Evolutionary conservation across 2,329 filamentous ascomycete genomes (phyloP).

Genomic region (Neospermospora avenae): DNA sequence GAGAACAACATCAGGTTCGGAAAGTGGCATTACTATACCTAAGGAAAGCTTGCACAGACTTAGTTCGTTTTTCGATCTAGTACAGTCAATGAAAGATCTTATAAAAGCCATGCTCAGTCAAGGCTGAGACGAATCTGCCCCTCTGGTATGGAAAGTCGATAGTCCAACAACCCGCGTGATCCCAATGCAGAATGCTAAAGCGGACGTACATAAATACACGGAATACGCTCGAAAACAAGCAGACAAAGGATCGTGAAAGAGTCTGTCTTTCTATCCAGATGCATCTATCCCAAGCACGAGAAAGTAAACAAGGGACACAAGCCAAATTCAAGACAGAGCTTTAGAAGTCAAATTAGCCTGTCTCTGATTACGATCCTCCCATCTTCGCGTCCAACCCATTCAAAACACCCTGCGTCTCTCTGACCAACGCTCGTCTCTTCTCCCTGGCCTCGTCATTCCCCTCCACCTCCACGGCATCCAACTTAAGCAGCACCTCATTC

Average conservation of each 20-base stretch:
- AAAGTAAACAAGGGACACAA: neutral
- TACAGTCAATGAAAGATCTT: neutral
- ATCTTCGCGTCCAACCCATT: constrained; percentile 54
- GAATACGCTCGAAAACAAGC: neutral
- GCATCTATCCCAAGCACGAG: neutral
- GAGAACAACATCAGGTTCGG: too few relatives aligned
- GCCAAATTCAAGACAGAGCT: neutral
- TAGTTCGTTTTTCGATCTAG: neutral
- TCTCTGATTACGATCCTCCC: neutral
- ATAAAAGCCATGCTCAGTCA: neutral
- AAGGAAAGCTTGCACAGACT: neutral
- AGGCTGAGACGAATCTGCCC: neutral
- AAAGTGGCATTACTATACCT: neutral
- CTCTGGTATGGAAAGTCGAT: neutral
- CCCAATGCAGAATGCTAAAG: neutral
- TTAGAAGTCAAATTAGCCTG: neutral
- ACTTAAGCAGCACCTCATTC: constrained; percentile 71
- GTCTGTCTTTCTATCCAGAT: neutral
- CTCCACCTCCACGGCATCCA: constrained; percentile 72
- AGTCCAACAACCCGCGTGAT: neutral
- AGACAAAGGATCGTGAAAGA: neutral
- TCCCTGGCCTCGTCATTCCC: constrained; percentile 63
- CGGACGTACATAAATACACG: neutral
- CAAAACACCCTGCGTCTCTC: constrained; percentile 64
- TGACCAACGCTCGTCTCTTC: constrained; percentile 70